Conservation (phyloP, 225 moss, liverwort and hornwort species). For the Pseudoscleropodium purum region DNA sequence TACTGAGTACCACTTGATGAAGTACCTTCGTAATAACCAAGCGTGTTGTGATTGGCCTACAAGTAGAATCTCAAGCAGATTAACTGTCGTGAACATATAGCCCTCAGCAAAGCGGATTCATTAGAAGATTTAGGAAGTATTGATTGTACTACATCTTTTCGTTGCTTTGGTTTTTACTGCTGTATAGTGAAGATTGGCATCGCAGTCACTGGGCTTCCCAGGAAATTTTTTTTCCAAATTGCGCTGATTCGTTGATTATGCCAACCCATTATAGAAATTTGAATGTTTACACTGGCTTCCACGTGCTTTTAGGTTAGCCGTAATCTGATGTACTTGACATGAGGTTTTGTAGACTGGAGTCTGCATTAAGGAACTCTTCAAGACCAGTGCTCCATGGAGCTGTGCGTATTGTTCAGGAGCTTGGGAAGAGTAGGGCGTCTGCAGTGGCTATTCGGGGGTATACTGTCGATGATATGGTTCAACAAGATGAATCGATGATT, state of each 20-base stretch:
- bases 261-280: neutral
- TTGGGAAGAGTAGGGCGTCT: conserved; percentile 97
- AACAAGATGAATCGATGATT: conserved; percentile 57
- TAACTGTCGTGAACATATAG: neutral
- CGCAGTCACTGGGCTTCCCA: neutral
- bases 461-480: conserved; percentile 76
- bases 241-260: neutral
- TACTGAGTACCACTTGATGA: neutral
- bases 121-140: neutral
- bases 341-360: conserved; percentile 56
- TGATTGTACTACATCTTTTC: neutral
- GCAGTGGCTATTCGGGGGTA: conserved; percentile 82
- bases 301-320: neutral
- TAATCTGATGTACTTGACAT: conserved; percentile 4
- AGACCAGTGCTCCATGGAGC: conserved; percentile 97
- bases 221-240: neutral
- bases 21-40: neutral
- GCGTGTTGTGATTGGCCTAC: neutral
- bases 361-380: conserved; percentile 75
- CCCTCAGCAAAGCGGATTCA: neutral
- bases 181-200: neutral
- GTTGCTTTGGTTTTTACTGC: neutral
- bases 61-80: neutral
- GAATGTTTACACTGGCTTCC: neutral
- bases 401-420: conserved; percentile 89